phyloP scores from a whole-genome alignment of 805 yeast genomes.

The Saturnispora sekii region DNA sequence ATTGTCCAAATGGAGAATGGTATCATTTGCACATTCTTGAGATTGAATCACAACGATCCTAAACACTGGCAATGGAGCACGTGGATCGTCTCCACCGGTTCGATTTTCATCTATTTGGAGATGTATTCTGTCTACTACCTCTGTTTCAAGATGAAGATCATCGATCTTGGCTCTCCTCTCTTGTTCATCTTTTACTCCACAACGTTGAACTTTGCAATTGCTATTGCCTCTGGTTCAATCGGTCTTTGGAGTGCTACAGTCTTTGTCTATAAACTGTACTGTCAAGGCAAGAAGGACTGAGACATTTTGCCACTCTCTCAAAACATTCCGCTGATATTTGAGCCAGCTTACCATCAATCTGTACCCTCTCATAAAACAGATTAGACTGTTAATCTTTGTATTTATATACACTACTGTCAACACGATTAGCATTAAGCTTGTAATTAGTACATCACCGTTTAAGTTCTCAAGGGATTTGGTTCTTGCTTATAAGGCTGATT shows the following conservation, averaged over 20 bases:
- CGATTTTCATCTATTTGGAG: conserved; percentile 64
- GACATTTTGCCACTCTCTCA: no score
- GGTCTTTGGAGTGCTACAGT: conserved; percentile 58
- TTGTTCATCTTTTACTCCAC: conserved; percentile 66
- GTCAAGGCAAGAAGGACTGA: conserved; percentile 26
- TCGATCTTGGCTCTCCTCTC: conserved; percentile 57
- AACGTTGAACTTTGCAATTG: conserved; percentile 50
- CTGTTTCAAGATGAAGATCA: conserved; percentile 44
- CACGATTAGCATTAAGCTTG: no score
- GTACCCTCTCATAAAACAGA: no score
- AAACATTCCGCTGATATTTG: no score
- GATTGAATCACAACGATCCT: conserved; percentile 40
- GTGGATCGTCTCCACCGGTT: conserved; percentile 55
- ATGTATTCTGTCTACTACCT: conserved; percentile 62
- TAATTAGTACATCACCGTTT: no score
- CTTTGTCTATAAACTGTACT: conserved; percentile 55
- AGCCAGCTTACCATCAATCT: no score
- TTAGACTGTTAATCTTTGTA: no score
- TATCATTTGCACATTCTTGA: conserved; percentile 55
- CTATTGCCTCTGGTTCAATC: conserved; percentile 66
- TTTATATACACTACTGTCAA: no score
- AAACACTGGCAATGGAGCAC: conserved; percentile 80
- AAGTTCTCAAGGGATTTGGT: no score
- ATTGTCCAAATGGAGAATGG: conserved; percentile 64
- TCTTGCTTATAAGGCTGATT: no score